Base-by-base conservation (phyloP, 2,329 filamentous ascomycete species). In the Colletotrichum plurivorum region DNA sequence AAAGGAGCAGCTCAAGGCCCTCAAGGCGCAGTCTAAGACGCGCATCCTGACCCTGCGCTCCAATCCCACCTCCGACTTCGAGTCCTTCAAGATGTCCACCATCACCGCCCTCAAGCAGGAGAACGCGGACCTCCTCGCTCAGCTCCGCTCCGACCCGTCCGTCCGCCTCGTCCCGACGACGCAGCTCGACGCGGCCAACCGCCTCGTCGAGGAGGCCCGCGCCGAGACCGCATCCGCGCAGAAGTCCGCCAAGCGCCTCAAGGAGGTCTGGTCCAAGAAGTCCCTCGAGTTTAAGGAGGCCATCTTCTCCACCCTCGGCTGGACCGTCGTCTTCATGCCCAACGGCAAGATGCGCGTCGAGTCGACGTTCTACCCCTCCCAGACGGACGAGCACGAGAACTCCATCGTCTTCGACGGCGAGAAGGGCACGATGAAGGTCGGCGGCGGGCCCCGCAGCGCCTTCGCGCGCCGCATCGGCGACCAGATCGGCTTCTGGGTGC, bases 371-470 rank as follows among this genome's bases (percentile, higher is more conserved):
- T 93, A 93, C 77, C 92, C 94, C 0, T 91, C 89, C 2, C 80
- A 70, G 82, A 89, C 78, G 77, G 89, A 93, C 63, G 90, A 93
- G 76, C 89, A 94, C 78, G 90, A 92, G 78, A 91, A 92, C 73
- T 90, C 87, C 66, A 91, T 92, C 69, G 90, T 97, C 0, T 98
- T 98, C 78, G 94, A 97, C 80, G 94, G 94, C 59, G 94, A 98
- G 82, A 91, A 93, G 67, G 96, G 95, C 8, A 98, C 95, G 1
- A 99, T 99, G 96, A 99, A 99, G 86, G 93, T 99, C 66, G 93
- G 92, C 41, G 96, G 96, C 1, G 96, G 96, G 0, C 93, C 94
- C 1, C 89, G 93, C 76, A 97, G 94, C 77, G 87, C 90, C 13
- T 99, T 99, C 80, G 96, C 95, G 1, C 83, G 89, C 63, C 92